A percentile compares a stretch with the other conserved stretches of the same genome.
Conservation (phyloP, 2,329 filamentous ascomycete genomes). For the Penicillium sp. region DNA sequence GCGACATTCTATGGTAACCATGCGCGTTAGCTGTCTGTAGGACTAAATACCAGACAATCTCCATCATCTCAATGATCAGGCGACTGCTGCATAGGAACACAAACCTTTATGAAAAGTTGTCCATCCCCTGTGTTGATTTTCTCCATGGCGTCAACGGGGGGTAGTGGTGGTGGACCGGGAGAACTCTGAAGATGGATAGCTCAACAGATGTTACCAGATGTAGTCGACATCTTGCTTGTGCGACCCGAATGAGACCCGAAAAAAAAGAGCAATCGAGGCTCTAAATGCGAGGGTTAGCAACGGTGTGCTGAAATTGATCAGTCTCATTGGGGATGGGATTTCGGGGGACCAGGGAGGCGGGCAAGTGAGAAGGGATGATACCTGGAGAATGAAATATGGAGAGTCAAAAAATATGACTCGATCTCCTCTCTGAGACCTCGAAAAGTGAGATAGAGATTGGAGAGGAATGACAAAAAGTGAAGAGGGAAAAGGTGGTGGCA, state of each 20-base stretch:
- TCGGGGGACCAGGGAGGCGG: neutral
- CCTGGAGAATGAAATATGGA: neutral
- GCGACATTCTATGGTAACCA: conserved; percentile 72
- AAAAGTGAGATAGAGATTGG: conserved; percentile 1
- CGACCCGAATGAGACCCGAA: conserved; percentile 14
- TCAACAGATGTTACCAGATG: conserved; percentile 34
- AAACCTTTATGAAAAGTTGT: conserved; percentile 51
- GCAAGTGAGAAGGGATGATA: neutral
- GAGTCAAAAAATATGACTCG: neutral
- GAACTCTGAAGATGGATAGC: conserved; percentile 38
- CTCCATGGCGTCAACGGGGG: conserved; percentile 43
- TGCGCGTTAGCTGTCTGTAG: conserved; percentile 4
- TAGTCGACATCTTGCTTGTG: conserved; percentile 38
- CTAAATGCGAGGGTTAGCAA: conserved; percentile 8
- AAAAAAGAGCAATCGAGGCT: conserved; percentile 10
- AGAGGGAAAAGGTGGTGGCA: conserved; percentile 17
- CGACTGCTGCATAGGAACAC: neutral
- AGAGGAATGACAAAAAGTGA: conserved; percentile 11
- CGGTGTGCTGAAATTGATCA: neutral
- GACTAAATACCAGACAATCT: neutral
- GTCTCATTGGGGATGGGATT: conserved; percentile 3
- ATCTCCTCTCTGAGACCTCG: conserved; percentile 1
- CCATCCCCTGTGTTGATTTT: conserved; percentile 52
- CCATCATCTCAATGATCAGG: neutral
- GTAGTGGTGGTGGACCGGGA: conserved; percentile 28